Evolutionary conservation across 1,139 yeast species (phyloP), one percentile per base, ranked within the genome.

Genomic region (Taiozyma onychis): DNA sequence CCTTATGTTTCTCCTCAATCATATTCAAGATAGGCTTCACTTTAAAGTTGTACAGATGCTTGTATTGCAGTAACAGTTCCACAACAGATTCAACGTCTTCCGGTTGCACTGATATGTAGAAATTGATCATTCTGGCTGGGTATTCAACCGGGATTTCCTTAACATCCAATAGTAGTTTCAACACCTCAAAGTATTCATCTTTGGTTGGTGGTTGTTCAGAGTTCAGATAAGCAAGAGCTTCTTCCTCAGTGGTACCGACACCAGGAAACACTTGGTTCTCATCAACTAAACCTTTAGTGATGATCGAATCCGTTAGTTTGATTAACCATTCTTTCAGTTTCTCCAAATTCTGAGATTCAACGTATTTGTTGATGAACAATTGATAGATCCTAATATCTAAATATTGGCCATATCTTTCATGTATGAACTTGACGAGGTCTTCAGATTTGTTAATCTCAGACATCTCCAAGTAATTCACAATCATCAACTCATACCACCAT

Each of bases 401-500:
- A 30, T 51, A 53, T 7, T 49, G 47, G 10, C 53, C 49, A 41
- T 44, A 58, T 30, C 43, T 48, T 1, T 39, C 14, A 11, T 28
- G 11, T 8, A 58, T 51, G 4, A 34, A 3, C 1, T 30, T 6
- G 7, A 50, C 54, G 1, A 63, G 42, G 10, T 51, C 55, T 28
- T 64, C 63, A 32, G 70, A 70, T 32, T 57, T 55, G n/a, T 54
- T 58, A 16, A 70, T 47, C 44, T 67, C 59, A n/a, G 64, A 64
- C 10, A 60, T 50, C 11, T 65, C 58, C 39, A 70, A 51, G 24
- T 64, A 55, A 14, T 66, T 58, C 57, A 65, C 64, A 57, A 68
- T 53, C 24, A 72, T 67, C 44, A 69, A 49, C 49, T 69, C 73
- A 52, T 64, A 59, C 74, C 74, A 70, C 72, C 73, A 70, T 45